Base-by-base conservation (phyloP, 192 early-diverging fungal genomes). In the Funneliformis geosporum region DNA sequence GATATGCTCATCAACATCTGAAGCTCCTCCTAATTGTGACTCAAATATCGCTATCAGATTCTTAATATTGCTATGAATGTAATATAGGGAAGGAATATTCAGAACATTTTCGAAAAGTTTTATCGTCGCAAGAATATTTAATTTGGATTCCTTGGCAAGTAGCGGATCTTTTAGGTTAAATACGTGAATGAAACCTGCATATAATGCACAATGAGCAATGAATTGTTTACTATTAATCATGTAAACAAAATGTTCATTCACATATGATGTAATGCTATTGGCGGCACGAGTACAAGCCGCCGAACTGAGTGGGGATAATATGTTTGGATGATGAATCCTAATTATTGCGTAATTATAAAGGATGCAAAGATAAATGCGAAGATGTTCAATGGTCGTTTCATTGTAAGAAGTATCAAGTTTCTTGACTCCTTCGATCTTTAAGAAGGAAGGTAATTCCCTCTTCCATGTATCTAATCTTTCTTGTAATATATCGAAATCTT, bases 341-440 rank as follows among this genome's bases (percentile, higher is more conserved):
- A 76, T 76, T 5, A 64, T 27, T 21, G 75, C 61, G 44, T 76
- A 76, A 76, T 76, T 60, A 64, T 76, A 76, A 25, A 76, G 47
- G 25, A 76, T 64, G 42, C 60, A 64, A 21, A 64, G 33, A 43
- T 76, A 76, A 43, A 76, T 43, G 18, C 75, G 27, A 25, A 76
- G 25, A 27, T 76, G 75, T 16, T 65, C 75, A 9, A 76, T 76
- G n/a, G 75, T 76, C 14, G 60, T 76, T 64, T 64, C 60, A 21
- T 18, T 25, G 14, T n/a, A 43, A 59, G 28, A 2, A 16, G 10
- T 76, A 28, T 27, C 28, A 12, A 64, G 62, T 11, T 39, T 1
- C 8, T 25, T 25, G 14, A 12, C 12, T 38, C 64, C 39, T 25
- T 76, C 75, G 8, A 76, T 64, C 10, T 25, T 12, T 25, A 76